Evolutionary conservation across 2,329 filamentous ascomycete genomes (phyloP).

Genomic region (Pseudopyrenochaeta lycopersici): DNA sequence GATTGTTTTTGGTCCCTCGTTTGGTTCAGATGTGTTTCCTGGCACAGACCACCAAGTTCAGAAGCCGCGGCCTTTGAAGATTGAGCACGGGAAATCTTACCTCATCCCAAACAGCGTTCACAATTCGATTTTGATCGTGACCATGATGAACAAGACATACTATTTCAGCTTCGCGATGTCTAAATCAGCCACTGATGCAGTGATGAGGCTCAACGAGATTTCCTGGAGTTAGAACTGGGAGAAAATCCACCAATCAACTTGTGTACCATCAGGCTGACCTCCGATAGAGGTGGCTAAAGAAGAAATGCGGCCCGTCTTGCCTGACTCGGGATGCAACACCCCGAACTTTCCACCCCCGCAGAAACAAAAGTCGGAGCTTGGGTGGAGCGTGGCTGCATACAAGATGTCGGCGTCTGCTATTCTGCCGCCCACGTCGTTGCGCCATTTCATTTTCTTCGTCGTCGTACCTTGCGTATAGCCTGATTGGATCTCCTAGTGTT

Average conservation of each 20-base stretch:
- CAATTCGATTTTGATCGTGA: too few species aligned
- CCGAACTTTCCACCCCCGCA: slow-evolving; percentile 30
- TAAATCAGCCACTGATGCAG: too few species aligned
- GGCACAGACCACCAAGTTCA: slow-evolving; percentile 6
- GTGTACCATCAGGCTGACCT: slow-evolving; percentile 7
- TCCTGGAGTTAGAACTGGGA: neutral
- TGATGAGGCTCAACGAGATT: too few species aligned
- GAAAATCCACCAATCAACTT: slow-evolving; percentile 12
- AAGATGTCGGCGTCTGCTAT: slow-evolving; percentile 29
- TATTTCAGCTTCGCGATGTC: too few species aligned
- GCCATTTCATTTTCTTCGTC: slow-evolving; percentile 5
- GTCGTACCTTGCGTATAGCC: neutral
- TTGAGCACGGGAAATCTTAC: too few species aligned
- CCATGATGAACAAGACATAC: too few species aligned
- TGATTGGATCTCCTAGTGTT: neutral
- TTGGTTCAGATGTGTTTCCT: too few species aligned
- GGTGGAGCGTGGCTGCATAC: slow-evolving; percentile 14
- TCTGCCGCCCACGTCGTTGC: slow-evolving; percentile 10
- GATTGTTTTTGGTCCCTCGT: too few species aligned
- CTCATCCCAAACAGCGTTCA: too few species aligned
- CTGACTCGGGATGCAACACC: slow-evolving; percentile 32
- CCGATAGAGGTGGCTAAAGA: slow-evolving; percentile 8
- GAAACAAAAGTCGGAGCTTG: neutral
- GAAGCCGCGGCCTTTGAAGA: slow-evolving; percentile 21
- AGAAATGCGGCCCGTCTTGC: slow-evolving; percentile 37